A percentile compares a stretch with the other conserved stretches of the same genome.
Conservation (phyloP, 2,329 filamentous ascomycete genomes). For the Xylaria sp. region DNA sequence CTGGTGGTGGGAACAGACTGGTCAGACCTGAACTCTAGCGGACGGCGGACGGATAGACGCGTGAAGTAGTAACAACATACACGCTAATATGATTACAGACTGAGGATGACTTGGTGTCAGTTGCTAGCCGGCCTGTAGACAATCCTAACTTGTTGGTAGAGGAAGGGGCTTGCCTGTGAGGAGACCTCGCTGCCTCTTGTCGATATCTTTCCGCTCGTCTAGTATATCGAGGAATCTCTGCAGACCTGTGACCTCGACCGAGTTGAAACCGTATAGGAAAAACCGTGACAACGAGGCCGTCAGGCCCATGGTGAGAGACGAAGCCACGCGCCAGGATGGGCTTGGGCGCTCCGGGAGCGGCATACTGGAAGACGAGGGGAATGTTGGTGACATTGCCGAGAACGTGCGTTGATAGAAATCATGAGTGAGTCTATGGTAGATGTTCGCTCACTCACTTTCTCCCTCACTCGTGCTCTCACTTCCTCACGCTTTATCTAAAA, state of each 20-base stretch:
- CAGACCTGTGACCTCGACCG: conserved; percentile 80
- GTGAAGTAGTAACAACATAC: conserved; percentile 65
- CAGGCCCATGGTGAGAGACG: conserved; percentile 78
- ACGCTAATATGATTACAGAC: conserved; percentile 91
- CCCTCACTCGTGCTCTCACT: not conserved
- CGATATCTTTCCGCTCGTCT: conserved; percentile 75
- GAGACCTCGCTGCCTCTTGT: conserved; percentile 77
- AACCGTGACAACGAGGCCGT: conserved; percentile 76
- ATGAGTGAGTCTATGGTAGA: conserved; percentile 10
- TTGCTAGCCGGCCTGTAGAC: conserved; percentile 29
- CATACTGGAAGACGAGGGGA: conserved; percentile 29
- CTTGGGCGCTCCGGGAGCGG: conserved; percentile 60
- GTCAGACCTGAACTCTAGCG: conserved; percentile 41
- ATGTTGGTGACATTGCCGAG: conserved; percentile 34
- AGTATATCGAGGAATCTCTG: conserved; percentile 79
- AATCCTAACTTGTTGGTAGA: conserved; percentile 8
- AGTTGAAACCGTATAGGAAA: conserved; percentile 81
- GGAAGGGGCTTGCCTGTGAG: conserved; percentile 74
- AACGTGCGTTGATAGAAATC: not conserved
- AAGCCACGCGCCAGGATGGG: conserved; percentile 77
- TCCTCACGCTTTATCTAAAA: conserved; percentile 7
- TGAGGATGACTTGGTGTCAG: conserved; percentile 50
- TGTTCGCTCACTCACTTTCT: conserved; percentile 33
- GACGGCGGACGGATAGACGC: conserved; percentile 33
- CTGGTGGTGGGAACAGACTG: conserved; percentile 59